Conservation (phyloP, 371 early-diverging fungal genomes). For the Apophysomyces ossiformis region DNA sequence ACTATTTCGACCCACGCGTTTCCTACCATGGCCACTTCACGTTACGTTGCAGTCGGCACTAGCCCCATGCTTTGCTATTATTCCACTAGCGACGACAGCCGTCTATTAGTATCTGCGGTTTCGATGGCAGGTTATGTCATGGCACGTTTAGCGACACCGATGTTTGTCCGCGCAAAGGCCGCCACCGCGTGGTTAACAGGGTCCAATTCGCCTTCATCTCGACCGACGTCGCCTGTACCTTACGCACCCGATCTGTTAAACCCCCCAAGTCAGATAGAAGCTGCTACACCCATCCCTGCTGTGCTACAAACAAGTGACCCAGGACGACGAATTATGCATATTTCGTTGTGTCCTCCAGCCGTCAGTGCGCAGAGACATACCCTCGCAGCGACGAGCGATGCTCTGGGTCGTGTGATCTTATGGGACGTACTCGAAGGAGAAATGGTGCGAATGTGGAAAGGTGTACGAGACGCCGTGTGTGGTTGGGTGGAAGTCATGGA, state of each 20-base stretch:
- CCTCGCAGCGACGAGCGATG: slow-evolving; percentile 66
- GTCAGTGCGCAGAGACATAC: slow-evolving; percentile 50
- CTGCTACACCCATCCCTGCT: slow-evolving; percentile 57
- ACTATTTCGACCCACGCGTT: slow-evolving; percentile 38
- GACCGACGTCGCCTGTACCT: slow-evolving; percentile 45
- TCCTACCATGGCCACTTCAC: slow-evolving; percentile 48
- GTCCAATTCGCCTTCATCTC: slow-evolving; percentile 11
- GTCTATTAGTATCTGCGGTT: slow-evolving; percentile 59
- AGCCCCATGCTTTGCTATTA: slow-evolving; percentile 66
- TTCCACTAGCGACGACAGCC: slow-evolving; percentile 56
- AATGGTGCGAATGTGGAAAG: slow-evolving; percentile 73
- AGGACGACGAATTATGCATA: slow-evolving; percentile 52
- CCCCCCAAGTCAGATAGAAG: slow-evolving; percentile 54
- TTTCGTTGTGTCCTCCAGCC: slow-evolving; percentile 52
- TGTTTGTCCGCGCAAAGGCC: slow-evolving; percentile 66
- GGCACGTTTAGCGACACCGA: slow-evolving; percentile 59
- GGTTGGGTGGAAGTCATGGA: slow-evolving; percentile 61
- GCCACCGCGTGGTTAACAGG: slow-evolving; percentile 48
- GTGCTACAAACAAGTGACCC: slow-evolving; percentile 50
- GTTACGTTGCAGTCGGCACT: slow-evolving; percentile 62
- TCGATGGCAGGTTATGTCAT: slow-evolving; percentile 65
- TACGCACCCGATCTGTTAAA: slow-evolving; percentile 45
- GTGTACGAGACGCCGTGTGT: slow-evolving; percentile 66
- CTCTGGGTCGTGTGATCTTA: slow-evolving; percentile 65
- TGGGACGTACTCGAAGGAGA: slow-evolving; percentile 62